phyloP scores from a whole-genome alignment of 495 filamentous ascomycete genomes.

The Neurospora tetrasperma region DNA sequence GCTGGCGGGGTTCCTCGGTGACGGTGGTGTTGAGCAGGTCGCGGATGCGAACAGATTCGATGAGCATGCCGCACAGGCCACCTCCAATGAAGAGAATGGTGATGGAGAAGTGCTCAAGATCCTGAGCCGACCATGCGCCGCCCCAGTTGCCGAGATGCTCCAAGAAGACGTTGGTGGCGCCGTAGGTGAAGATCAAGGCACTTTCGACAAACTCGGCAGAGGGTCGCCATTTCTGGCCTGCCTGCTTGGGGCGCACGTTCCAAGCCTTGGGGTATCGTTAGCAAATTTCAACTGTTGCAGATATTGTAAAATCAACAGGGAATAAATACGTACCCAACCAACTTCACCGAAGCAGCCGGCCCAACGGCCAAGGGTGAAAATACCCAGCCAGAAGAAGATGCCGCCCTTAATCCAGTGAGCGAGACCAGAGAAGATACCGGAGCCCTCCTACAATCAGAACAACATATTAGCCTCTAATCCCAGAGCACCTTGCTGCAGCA shows the following conservation, averaged over 20 bases:
- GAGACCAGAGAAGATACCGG: slow-evolving; percentile 55
- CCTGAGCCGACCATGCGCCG: slow-evolving; percentile 58
- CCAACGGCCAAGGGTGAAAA: slow-evolving; percentile 82
- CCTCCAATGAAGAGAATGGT: slow-evolving; percentile 91
- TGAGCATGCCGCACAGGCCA: slow-evolving; percentile 88
- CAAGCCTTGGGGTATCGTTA: slow-evolving; percentile 47
- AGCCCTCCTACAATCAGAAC: slow-evolving; percentile 12
- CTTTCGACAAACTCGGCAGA: slow-evolving; percentile 86
- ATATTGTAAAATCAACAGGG: neutral
- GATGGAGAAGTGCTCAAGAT: slow-evolving; percentile 90
- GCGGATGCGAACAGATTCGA: slow-evolving; percentile 67
- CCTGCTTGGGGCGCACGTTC: slow-evolving; percentile 67
- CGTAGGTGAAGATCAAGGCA: slow-evolving; percentile 80
- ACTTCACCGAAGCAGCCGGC: slow-evolving; percentile 82
- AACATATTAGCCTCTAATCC: neutral
- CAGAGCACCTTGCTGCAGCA: slow-evolving; percentile 41
- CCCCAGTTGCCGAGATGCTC: slow-evolving; percentile 75
- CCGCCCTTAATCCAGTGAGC: slow-evolving; percentile 95
- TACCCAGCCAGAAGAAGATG: slow-evolving; percentile 93
- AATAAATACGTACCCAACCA: slow-evolving; percentile 55
- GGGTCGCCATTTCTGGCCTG: slow-evolving; percentile 53
- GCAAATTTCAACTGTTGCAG: slow-evolving; percentile 4
- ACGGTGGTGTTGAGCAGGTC: slow-evolving; percentile 59
- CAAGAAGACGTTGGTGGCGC: slow-evolving; percentile 80
- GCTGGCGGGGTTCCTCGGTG: slow-evolving; percentile 15